Base-by-base conservation (phyloP, 139 green algal genomes). In the Coelastrella sp. region DNA sequence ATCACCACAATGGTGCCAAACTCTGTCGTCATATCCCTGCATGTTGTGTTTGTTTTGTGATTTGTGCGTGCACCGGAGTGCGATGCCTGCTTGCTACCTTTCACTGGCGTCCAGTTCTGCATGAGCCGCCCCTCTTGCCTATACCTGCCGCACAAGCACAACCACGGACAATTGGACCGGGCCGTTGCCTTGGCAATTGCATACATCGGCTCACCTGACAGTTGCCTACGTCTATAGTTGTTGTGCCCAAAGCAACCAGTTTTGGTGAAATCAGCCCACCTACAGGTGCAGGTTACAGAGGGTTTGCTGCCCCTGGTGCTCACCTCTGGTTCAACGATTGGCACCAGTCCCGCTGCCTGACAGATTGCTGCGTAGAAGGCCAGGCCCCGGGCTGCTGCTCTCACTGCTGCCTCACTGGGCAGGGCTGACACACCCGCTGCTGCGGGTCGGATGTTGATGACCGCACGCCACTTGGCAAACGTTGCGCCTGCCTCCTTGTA, bases 311-410 rank as follows among this genome's bases (percentile, higher is more conserved):
- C 22, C 7, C 61, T 17, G 61, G 68, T 76, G 68, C 68, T n/a
- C 68, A 76, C 92, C 92, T 99, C 97, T 20, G 97, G 97, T 95
- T 99, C 98, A 23, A 99, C 96, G 82, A 99, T 99, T 11, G 98
- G 98, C 80, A 99, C 96, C 71, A 99, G 92, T 5, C 98, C 98
- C 61, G 83, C 82, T 65, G 57, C 23, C 92, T 99, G 97, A 23
- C 91, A 92, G 71, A 98, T 97, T 60, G 96, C 92, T 19, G 86
- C 97, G 97, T 68, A 96, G 94, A 7, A 92, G 80, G 54, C 47
- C 47, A 83, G 76, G 6, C 76, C 76, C 13, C 54, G 47, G 64
- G 76, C 76, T 83, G 47, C 76, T 83, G 76, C 76, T 83, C 47
- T 54, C n/a, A 64, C 54, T 83, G 76, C 76, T 64, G 76, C 54